These are phyloP conservation scores for Fraxinus greggii DNA, from an alignment of 305 asterid genomes.

Conservation along the genomic window DNA sequence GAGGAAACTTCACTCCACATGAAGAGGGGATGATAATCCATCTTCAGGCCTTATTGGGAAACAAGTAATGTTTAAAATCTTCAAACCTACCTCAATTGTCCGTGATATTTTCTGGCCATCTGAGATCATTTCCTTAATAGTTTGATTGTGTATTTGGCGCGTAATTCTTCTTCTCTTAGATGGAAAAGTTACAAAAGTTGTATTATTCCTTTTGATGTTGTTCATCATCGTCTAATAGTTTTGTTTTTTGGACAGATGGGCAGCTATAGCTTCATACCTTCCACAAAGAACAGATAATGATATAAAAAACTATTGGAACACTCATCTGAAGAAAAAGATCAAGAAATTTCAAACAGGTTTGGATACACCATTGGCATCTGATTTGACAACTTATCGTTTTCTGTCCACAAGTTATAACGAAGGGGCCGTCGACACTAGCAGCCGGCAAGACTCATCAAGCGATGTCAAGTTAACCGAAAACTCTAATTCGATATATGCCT, in stretches of 20 bases:
- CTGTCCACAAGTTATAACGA: conserved; percentile 24
- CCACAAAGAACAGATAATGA: conserved; percentile 96
- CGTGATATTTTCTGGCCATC: neutral
- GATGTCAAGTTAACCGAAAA: conserved; percentile 19
- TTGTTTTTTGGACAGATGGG: conserved; percentile 59
- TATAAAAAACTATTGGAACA: conserved; percentile 95
- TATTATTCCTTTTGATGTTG: neutral
- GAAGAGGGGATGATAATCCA: conserved; percentile 97
- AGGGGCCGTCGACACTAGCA: conserved; percentile 2
- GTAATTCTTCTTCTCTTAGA: neutral
- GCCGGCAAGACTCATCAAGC: conserved; percentile 12
- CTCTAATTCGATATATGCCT: conserved; percentile 59
- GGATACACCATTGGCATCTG: conserved; percentile 35
- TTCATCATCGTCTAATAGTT: neutral
- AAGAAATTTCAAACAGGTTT: conserved; percentile 48
- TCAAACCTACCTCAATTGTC: neutral
- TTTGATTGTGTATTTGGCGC: neutral
- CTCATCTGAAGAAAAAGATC: conserved; percentile 88
- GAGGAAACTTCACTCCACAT: conserved; percentile 93
- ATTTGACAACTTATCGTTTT: conserved; percentile 35
- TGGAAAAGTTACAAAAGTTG: neutral
- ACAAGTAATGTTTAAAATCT: conserved; percentile 57
- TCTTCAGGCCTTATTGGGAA: conserved; percentile 91
- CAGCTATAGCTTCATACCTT: conserved; percentile 91
- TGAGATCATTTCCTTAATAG: neutral